phyloP scores from a whole-genome alignment of 495 filamentous ascomycete species.

The Hypomontagnella submonticulosa region DNA sequence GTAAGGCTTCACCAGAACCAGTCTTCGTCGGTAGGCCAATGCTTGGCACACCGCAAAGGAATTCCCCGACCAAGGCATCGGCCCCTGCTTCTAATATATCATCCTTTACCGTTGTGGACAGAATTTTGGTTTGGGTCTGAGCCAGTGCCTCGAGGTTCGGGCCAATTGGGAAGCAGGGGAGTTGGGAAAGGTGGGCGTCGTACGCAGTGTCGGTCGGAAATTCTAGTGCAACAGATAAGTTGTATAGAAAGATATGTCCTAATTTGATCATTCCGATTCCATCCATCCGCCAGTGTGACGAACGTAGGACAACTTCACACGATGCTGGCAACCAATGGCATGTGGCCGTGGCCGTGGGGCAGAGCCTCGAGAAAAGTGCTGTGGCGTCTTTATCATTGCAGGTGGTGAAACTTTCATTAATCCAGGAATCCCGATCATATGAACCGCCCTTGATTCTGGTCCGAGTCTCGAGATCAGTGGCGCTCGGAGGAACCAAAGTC shows the following conservation, averaged over 20 bases:
- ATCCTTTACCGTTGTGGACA: neutral
- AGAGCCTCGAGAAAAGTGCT: neutral
- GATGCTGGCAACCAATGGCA: conserved; percentile 41
- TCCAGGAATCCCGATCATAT: conserved; percentile 1
- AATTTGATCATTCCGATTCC: conserved; percentile 42
- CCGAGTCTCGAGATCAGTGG: neutral
- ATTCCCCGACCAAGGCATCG: conserved; percentile 6
- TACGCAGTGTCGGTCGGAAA: neutral
- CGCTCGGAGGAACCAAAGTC: neutral
- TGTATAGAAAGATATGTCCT: conserved; percentile 30
- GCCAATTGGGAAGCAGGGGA: neutral
- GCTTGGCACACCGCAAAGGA: conserved; percentile 9
- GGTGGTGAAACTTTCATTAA: neutral
- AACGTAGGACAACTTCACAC: conserved; percentile 28
- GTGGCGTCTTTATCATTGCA: neutral
- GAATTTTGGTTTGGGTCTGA: neutral
- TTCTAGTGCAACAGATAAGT: conserved; percentile 1
- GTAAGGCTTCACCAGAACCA: neutral
- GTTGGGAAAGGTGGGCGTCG: neutral
- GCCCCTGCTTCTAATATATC: neutral
- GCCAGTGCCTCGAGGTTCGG: conserved; percentile 18
- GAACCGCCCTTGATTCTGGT: neutral
- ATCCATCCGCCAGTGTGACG: conserved; percentile 47
- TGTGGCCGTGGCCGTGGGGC: conserved; percentile 37
- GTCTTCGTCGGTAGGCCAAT: conserved; percentile 23